A percentile compares a stretch with the other conserved stretches of the same genome.
phyloP scores from a whole-genome alignment of 345 rosid species.

The Rhodamnia argentea region DNA sequence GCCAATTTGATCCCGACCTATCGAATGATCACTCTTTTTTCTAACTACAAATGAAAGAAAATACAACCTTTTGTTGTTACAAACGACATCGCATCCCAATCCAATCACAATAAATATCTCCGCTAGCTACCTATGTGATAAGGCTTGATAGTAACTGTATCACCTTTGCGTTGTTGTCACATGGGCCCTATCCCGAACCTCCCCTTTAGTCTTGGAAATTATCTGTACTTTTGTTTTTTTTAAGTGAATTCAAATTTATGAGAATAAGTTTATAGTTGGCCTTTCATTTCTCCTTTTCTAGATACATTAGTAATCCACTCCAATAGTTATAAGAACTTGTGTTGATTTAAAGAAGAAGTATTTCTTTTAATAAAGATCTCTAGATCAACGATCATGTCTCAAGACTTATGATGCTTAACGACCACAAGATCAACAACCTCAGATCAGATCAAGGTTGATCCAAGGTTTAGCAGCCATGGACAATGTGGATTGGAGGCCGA shows the following conservation, averaged over 20 bases:
- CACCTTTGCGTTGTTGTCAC: not conserved
- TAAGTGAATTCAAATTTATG: not conserved
- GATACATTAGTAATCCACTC: not conserved
- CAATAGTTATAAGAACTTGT: not conserved
- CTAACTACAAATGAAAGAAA: not conserved
- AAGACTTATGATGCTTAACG: not conserved
- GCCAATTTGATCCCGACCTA: not conserved
- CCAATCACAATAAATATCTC: not conserved
- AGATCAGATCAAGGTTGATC: not conserved
- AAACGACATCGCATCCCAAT: not conserved
- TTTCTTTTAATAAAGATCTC: not conserved
- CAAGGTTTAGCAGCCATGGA: not conserved
- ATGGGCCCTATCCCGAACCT: not conserved
- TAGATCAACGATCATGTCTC: not conserved
- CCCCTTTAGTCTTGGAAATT: not conserved
- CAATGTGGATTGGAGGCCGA: not conserved
- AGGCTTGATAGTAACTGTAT: not conserved
- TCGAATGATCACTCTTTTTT: not conserved
- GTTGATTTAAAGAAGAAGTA: not conserved
- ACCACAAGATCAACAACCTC: not conserved
- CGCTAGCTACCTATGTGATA: not conserved
- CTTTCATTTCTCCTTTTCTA: not conserved
- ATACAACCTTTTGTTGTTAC: not conserved
- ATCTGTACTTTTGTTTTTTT: rapidly evolving
- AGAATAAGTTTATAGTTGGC: not conserved